Evolutionary conservation across 148 eudicot genomes (phyloP).

Genomic region (Polygonum aviculare): DNA sequence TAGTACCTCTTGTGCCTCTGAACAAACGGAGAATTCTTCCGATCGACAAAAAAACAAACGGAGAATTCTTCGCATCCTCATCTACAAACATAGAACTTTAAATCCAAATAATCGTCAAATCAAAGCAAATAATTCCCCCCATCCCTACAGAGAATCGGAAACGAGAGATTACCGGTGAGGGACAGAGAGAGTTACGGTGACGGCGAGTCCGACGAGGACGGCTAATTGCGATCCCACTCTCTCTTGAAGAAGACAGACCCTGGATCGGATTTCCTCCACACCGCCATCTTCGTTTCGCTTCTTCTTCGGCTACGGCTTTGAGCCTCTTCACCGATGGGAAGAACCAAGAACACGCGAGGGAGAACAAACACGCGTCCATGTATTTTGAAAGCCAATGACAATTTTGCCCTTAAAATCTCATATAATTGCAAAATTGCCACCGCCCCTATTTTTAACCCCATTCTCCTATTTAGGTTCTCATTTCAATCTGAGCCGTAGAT

Average conservation of each 20-base stretch:
- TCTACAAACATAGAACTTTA: constrained; percentile 33
- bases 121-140: neutral
- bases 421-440: too few relatives aligned
- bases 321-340: neutral
- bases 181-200: constrained; percentile 34
- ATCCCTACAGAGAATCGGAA: neutral
- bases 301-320: neutral
- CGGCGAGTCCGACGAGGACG: constrained; percentile 44
- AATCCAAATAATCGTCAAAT: neutral
- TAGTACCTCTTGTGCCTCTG: constrained; percentile 62
- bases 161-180: constrained; percentile 30
- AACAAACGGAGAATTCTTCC: too few relatives aligned
- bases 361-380: too few relatives aligned
- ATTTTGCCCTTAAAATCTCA: too few relatives aligned
- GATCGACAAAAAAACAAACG: too few relatives aligned
- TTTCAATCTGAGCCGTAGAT: too few relatives aligned
- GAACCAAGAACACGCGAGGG: too few relatives aligned
- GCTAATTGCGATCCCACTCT: constrained; percentile 58
- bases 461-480: too few relatives aligned
- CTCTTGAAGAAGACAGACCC: constrained; percentile 66
- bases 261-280: constrained; percentile 56
- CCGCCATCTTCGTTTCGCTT: neutral
- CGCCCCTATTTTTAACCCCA: too few relatives aligned
- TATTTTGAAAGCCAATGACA: too few relatives aligned
- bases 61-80: constrained; percentile 83